These are phyloP conservation scores for Aspergillus ellipticus DNA, from an alignment of 495 filamentous ascomycete species.

Conservation along the genomic window DNA sequence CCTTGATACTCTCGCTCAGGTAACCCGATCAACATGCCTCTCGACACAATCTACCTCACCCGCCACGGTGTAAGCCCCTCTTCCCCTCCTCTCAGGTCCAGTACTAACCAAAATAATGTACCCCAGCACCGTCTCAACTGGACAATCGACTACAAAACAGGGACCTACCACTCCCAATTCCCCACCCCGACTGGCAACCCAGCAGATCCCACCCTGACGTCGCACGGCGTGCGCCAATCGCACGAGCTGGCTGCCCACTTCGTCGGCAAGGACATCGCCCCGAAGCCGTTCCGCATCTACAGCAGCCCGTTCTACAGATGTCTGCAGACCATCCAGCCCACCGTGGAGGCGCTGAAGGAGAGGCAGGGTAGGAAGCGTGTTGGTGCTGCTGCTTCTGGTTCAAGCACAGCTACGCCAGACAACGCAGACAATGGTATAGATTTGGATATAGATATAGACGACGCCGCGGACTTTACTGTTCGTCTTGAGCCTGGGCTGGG, in stretches of 20 bases:
- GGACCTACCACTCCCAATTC: conserved; percentile 63
- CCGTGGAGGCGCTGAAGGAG: conserved; percentile 55
- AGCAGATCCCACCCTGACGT: conserved; percentile 80
- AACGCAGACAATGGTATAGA: too few relatives aligned
- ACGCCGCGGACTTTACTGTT: conserved; percentile 44
- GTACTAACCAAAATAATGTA: too few relatives aligned
- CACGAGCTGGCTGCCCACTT: conserved; percentile 70
- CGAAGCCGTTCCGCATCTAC: conserved; percentile 65
- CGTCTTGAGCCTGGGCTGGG: conserved; percentile 73
- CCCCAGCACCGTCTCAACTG: conserved; percentile 88
- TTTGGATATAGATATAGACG: neutral
- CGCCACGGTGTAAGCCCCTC: conserved; percentile 72
- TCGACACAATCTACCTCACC: conserved; percentile 81
- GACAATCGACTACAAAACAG: conserved; percentile 74
- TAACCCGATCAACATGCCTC: conserved; percentile 46
- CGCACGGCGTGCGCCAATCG: conserved; percentile 81
- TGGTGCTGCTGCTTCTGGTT: too few relatives aligned
- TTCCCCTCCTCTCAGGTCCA: neutral
- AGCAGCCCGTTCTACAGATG: conserved; percentile 88
- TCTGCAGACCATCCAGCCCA: conserved; percentile 77
- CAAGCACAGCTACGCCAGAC: too few relatives aligned
- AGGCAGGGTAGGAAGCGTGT: too few relatives aligned
- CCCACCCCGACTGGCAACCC: conserved; percentile 79
- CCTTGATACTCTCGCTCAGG: neutral
- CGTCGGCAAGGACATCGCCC: conserved; percentile 55